These are phyloP conservation scores for Aaosphaeria arxii DNA, from an alignment of 2,329 filamentous ascomycete species.

Conservation along the genomic window DNA sequence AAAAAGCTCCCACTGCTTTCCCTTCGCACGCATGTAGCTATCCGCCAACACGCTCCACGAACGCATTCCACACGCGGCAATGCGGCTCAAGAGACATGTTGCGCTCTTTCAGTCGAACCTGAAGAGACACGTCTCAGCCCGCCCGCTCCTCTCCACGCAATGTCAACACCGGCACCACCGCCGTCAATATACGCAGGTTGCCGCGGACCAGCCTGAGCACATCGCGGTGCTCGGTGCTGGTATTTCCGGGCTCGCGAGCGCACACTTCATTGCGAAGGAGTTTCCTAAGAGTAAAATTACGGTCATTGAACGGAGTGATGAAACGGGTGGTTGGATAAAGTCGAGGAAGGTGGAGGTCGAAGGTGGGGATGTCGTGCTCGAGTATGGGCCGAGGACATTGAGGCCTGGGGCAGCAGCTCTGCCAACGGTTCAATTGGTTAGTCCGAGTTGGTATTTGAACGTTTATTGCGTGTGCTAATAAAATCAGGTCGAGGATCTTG, in stretches of 20 bases:
- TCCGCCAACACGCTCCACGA: background rate
- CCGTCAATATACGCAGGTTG: conserved; percentile 15
- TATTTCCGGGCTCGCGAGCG: conserved; percentile 50
- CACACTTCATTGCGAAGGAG: conserved; percentile 69
- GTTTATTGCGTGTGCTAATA: background rate
- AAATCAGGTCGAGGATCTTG: conserved; percentile 56
- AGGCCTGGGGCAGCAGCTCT: conserved; percentile 59
- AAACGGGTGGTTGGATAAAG: conserved; percentile 80
- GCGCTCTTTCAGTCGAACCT: conserved; percentile 29
- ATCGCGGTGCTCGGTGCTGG: conserved; percentile 53
- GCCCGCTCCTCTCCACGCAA: conserved; percentile 17
- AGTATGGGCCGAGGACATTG: conserved; percentile 79
- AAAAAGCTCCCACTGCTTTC: no score
- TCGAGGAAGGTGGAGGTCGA: conserved; percentile 62
- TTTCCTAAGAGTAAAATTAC: conserved; percentile 71
- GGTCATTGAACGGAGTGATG: conserved; percentile 69
- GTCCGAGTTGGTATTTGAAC: conserved; percentile 12
- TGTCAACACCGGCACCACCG: conserved; percentile 14
- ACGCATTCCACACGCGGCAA: conserved; percentile 26
- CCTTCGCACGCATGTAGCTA: background rate
- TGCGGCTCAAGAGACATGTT: conserved; percentile 36
- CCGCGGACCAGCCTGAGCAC: conserved; percentile 28
- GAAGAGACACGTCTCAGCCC: conserved; percentile 19
- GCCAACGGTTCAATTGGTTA: conserved; percentile 69
- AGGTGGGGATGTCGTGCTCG: conserved; percentile 68